These are phyloP conservation scores for Xylaria acuta DNA, from an alignment of 495 filamentous ascomycete genomes.

Conservation along the genomic window DNA sequence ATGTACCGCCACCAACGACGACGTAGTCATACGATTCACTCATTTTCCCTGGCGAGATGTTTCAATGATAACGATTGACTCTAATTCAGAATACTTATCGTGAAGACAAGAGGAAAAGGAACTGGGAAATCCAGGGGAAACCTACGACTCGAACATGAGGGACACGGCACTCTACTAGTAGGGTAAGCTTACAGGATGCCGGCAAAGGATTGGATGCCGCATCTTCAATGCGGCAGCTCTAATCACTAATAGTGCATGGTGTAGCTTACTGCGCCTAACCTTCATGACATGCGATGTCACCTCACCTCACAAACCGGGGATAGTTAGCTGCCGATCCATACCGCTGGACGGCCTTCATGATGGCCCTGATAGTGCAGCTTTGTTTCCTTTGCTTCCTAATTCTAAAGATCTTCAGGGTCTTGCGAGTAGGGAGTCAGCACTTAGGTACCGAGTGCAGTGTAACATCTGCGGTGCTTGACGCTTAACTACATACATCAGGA, in stretches of 20 bases:
- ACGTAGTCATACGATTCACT: conserved; percentile 72
- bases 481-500: background rate
- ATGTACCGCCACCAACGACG: conserved; percentile 84
- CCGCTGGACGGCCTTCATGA: background rate
- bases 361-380: background rate
- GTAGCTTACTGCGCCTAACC: conserved; percentile 21
- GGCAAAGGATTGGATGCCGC: conserved; percentile 17
- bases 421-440: background rate
- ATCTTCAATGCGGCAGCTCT: conserved; percentile 8
- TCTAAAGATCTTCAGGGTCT: conserved; percentile 15
- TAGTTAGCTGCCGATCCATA: conserved; percentile 7
- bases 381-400: background rate
- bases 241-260: conserved; percentile 13
- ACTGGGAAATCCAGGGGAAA: background rate
- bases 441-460: background rate
- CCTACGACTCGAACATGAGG: background rate
- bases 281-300: conserved; percentile 9
- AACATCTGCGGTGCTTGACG: background rate
- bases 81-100: background rate
- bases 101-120: background rate
- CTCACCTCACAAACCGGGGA: conserved; percentile 2
- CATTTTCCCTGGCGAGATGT: conserved; percentile 14
- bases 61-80: background rate
- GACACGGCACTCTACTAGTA: conserved; percentile 1
- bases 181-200: conserved; percentile 21